These are phyloP conservation scores for Capronia americana DNA, from an alignment of 2,329 filamentous ascomycete species.

Conservation along the genomic window DNA sequence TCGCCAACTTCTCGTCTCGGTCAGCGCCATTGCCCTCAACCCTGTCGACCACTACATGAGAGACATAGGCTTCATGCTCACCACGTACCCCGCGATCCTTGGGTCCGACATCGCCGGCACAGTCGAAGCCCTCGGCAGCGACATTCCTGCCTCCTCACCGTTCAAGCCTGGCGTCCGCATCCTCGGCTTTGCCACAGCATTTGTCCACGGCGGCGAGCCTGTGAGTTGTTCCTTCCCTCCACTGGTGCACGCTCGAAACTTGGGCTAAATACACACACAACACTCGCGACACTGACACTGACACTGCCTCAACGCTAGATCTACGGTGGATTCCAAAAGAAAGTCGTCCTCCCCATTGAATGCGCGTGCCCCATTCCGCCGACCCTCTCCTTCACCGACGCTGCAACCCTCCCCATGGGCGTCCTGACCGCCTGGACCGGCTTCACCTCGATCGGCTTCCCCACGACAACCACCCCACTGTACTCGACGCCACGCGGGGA, in stretches of 20 bases:
- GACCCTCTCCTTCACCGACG: constrained; percentile 41
- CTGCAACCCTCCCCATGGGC: constrained; percentile 42
- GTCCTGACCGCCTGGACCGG: constrained; percentile 41
- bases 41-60: constrained; percentile 46
- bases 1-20: constrained; percentile 50
- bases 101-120: constrained; percentile 45
- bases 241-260: background rate
- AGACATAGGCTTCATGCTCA: constrained; percentile 38
- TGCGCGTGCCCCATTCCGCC: constrained; percentile 43
- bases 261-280: no score
- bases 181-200: constrained; percentile 42
- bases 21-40: constrained; percentile 51
- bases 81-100: constrained; percentile 39
- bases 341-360: constrained; percentile 44
- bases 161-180: constrained; percentile 43
- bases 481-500: constrained; percentile 33
- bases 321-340: constrained; percentile 43
- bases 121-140: constrained; percentile 42
- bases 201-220: constrained; percentile 39
- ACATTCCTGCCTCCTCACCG: constrained; percentile 36
- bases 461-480: constrained; percentile 37
- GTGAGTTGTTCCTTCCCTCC: background rate
- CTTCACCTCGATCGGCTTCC: constrained; percentile 40
- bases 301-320: constrained; percentile 29
- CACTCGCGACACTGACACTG: background rate